Evolutionary conservation across 352 stramenopile species (phyloP).

Genomic region (Globisporangium lucens): DNA sequence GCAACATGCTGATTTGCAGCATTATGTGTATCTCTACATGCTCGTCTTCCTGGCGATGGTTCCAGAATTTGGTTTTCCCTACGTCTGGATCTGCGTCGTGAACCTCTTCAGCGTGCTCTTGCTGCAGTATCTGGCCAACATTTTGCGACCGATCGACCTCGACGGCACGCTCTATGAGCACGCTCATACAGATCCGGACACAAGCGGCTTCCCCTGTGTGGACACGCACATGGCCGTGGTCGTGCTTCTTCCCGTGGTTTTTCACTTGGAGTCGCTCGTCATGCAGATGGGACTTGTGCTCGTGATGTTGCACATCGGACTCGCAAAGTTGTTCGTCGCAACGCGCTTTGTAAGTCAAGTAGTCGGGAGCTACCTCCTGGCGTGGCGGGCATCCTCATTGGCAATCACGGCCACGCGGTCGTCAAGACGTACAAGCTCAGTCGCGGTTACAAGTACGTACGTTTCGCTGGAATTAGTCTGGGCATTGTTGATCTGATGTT

Average conservation of each 20-base stretch:
- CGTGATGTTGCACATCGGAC: slow-evolving; percentile 32
- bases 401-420: slow-evolving; percentile 53
- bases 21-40: slow-evolving; percentile 22
- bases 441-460: slow-evolving; percentile 36
- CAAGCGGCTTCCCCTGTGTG: slow-evolving; percentile 38
- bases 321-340: slow-evolving; percentile 38
- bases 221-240: slow-evolving; percentile 77
- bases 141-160: slow-evolving; percentile 53
- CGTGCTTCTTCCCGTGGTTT: slow-evolving; percentile 53
- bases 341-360: slow-evolving; percentile 57
- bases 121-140: slow-evolving; percentile 44
- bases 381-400: slow-evolving; percentile 46
- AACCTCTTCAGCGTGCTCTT: slow-evolving; percentile 51
- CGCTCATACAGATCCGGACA: slow-evolving; percentile 15
- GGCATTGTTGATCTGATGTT: not conserved
- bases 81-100: slow-evolving; percentile 60
- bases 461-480: not conserved
- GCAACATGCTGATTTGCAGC: not conserved
- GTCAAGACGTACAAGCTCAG: slow-evolving; percentile 46
- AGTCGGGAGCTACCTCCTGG: slow-evolving; percentile 57
- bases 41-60: slow-evolving; percentile 59
- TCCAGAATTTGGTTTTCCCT: slow-evolving; percentile 55
- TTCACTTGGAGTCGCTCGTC: slow-evolving; percentile 33
- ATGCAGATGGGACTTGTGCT: slow-evolving; percentile 21
- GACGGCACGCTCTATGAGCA: slow-evolving; percentile 28